Percentiles rank a stretch among this genome's conserved stretches.
These are phyloP conservation scores for Agaricus bisporus DNA, from an alignment of 768 basidiomycete species.

Conservation along the genomic window DNA sequence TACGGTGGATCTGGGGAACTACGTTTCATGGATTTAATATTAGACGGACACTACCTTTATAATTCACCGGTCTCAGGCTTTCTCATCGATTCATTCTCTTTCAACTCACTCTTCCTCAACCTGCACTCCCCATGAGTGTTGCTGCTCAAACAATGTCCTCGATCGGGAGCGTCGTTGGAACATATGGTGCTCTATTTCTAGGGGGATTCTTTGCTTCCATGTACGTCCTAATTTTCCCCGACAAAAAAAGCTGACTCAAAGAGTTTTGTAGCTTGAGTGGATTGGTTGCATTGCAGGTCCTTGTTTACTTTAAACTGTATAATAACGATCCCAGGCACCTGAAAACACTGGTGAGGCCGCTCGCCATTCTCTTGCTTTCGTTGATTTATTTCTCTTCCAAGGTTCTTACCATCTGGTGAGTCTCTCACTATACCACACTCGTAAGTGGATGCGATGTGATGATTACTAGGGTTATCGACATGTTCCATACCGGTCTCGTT, in stretches of 20 bases:
- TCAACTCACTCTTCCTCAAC: too few relatives aligned
- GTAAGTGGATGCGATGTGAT: neutral
- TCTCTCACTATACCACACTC: conserved; percentile 10
- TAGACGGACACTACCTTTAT: too few relatives aligned
- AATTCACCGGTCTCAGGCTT: too few relatives aligned
- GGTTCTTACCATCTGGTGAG: conserved; percentile 29
- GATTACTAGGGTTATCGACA: conserved; percentile 25
- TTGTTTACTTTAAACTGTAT: conserved; percentile 30
- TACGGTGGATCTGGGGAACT: too few relatives aligned
- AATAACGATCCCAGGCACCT: conserved; percentile 20
- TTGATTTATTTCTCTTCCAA: conserved; percentile 6
- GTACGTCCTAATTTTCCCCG: conserved; percentile 16
- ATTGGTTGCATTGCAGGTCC: conserved; percentile 25
- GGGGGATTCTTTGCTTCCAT: conserved; percentile 32
- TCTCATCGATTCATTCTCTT: too few relatives aligned
- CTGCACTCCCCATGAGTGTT: too few relatives aligned
- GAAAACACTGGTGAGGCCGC: conserved; percentile 22
- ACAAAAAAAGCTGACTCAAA: neutral
- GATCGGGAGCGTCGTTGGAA: conserved; percentile 21
- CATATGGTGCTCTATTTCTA: conserved; percentile 33
- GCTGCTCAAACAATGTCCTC: too few relatives aligned
- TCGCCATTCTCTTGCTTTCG: neutral
- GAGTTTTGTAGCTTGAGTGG: conserved; percentile 19
- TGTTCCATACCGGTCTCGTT: conserved; percentile 29
- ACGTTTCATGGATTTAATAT: too few relatives aligned